Evolutionary conservation across 2,329 filamentous ascomycete species (phyloP).

Genomic region (Nothophoma quercina): DNA sequence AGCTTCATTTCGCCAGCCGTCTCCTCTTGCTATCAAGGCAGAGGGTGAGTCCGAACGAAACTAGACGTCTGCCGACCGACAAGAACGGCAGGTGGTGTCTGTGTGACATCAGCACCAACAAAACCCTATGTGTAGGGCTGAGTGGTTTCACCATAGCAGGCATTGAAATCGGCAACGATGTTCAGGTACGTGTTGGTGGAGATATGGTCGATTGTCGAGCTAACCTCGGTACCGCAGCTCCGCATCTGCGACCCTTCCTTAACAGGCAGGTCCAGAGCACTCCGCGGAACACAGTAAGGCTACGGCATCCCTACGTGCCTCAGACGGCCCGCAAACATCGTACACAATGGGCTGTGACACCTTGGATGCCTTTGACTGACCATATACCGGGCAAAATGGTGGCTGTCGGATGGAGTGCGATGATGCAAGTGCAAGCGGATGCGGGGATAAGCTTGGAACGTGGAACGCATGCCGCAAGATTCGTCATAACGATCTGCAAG

Average conservation of each 20-base stretch:
- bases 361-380: background rate
- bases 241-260: slow-evolving; percentile 9
- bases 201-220: background rate
- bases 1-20: slow-evolving; percentile 7
- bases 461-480: background rate
- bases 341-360: background rate
- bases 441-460: slow-evolving; percentile 14
- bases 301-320: background rate
- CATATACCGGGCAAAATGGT: slow-evolving; percentile 8
- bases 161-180: background rate
- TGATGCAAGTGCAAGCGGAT: background rate
- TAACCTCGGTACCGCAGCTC: background rate
- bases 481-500: slow-evolving; percentile 11
- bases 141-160: background rate
- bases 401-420: background rate
- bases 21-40: slow-evolving; percentile 1
- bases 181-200: slow-evolving; percentile 7
- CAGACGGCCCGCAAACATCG: background rate
- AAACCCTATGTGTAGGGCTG: background rate
- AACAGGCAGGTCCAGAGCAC: slow-evolving; percentile 11
- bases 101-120: slow-evolving; percentile 12
- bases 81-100: slow-evolving; percentile 8
- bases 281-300: slow-evolving; percentile 2
- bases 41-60: slow-evolving; percentile 6
- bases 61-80: background rate